Base-by-base conservation (phyloP, 2,329 filamentous ascomycete genomes). In the Fusarium citri region DNA sequence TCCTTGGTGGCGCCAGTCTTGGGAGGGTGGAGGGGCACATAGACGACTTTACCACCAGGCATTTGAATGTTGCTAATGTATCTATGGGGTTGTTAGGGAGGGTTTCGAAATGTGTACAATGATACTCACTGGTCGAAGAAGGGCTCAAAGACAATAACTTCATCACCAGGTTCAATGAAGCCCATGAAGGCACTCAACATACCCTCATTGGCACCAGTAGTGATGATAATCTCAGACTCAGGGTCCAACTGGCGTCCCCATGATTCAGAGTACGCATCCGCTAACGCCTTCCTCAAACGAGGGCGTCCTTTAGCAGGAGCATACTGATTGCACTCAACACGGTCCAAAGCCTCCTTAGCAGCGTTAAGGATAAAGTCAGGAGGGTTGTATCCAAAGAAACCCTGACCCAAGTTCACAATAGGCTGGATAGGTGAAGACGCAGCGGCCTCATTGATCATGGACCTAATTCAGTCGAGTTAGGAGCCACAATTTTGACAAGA, bases 161-260 rank as follows among this genome's bases (percentile, higher is more conserved):
- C 96, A 77, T 99, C 96, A 15, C 94, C 96, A 2, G 89, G 87
- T 81, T 99, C 96, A 62, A 99, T 90, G 75, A 99, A 99, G 5
- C 88, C 96, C 96, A 99, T 98, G 78, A 99, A 98, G 0, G 94
- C 96, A 78, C 93, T 95, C 71, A 99, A 85, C 94, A 98, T 98
- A 75, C 93, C 91, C 82, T 97, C 93, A 76, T 97, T 97, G 42
- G 93, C 93, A 45, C 93, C 93, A 1, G 95, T 98, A 7, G 96
- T 98, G 78, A 99, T 94, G 23, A 94, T 94, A 65, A 99, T 92
- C 79, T 99, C 96, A 4, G 91, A 97, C 40, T 97, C 93, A 0
- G 95, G 93, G 79, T 99, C 86, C 46, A 99, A 81, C 68, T 87
- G 85, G 56, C 92, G 89, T 37, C 93, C 94, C 85, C 97, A 98